Base-by-base conservation (phyloP, 2,329 filamentous ascomycete species). In the Neophaeococcomyces mojaviensis region DNA sequence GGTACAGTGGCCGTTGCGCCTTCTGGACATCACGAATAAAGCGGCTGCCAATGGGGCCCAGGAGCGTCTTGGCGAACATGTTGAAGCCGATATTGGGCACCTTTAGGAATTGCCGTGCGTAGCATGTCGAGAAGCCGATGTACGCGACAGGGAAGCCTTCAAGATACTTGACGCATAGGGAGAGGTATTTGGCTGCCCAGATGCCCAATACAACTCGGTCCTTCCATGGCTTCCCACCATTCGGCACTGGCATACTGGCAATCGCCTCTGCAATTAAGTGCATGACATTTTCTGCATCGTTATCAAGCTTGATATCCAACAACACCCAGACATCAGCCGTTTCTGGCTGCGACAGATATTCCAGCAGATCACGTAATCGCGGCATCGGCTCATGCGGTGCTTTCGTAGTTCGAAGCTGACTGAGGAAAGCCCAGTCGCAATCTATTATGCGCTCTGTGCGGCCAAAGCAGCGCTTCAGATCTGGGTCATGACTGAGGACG, bases 381-480 rank as follows among this genome's bases (percentile, higher is more conserved):
- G 88, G 81, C 79, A 97, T 82, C 1, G 73, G 71, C 61, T 86
- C 76, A 46, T 79, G 75, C 7, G 88, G 88, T 50, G 77, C 74
- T 47, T 75, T 71, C 4, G 83, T 50, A 0, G 88, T 94, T 33
- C 76, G 72, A 32, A 94, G 67, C 2, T 76, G 77, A 55, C 77
- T 76, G 39, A 96, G 66, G 55, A 88, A 82, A 3, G 72, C 70
- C 83, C 86, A 95, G 48, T 84, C 78, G 61, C 80, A 86, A 58
- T 94, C 85, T 39, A 77, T 73, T 48, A 96, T 76, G 57, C 78
- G 82, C 28, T 81, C 74, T 26, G 82, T 71, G n/a, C 79, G 68
- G 10, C 88, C 88, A 61, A 85, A 96, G 64, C 88, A 94, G 38
- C 90, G 78, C 63, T 85, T 82, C 28, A 96, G 71, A 2, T 78